These are phyloP conservation scores for Nyctanthes arbortristis DNA, from an alignment of 257 asterid genomes.

Conservation along the genomic window DNA sequence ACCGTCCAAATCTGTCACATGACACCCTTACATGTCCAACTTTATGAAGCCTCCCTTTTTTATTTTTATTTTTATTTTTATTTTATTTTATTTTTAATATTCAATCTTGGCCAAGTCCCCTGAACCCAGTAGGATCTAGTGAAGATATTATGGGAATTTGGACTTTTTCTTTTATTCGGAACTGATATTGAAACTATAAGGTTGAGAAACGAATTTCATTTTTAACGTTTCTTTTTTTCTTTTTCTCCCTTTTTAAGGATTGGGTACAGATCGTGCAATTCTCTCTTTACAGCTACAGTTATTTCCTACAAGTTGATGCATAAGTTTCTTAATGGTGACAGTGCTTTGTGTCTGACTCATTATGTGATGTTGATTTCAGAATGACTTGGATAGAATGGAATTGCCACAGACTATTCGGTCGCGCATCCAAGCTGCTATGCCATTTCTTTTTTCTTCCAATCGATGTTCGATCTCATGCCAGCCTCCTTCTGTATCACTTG, in stretches of 20 bases:
- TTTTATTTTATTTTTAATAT: no score
- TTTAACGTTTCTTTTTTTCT: no score
- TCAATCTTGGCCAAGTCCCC: no score
- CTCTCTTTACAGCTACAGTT: background rate
- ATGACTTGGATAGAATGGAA: constrained; percentile 81
- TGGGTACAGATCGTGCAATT: background rate
- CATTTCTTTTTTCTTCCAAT: constrained; percentile 53
- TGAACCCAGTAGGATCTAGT: background rate
- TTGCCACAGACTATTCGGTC: constrained; percentile 73
- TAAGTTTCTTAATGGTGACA: background rate
- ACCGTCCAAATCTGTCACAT: no score
- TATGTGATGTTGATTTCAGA: constrained; percentile 44
- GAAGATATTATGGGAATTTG: background rate
- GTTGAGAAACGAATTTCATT: no score
- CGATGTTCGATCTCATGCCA: constrained; percentile 67
- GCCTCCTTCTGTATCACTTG: constrained; percentile 63
- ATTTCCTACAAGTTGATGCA: background rate
- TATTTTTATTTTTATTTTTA: no score
- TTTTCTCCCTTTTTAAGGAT: no score
- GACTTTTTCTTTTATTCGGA: background rate
- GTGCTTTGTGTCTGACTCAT: constrained; percentile 3
- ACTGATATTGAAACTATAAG: background rate
- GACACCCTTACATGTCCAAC: no score
- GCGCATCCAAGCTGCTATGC: constrained; percentile 96
- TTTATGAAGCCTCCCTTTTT: no score